Percentiles rank a stretch among this genome's conserved stretches.
Conservation (phyloP, 345 rosid genomes). For the Abelmoschus esculentus region DNA sequence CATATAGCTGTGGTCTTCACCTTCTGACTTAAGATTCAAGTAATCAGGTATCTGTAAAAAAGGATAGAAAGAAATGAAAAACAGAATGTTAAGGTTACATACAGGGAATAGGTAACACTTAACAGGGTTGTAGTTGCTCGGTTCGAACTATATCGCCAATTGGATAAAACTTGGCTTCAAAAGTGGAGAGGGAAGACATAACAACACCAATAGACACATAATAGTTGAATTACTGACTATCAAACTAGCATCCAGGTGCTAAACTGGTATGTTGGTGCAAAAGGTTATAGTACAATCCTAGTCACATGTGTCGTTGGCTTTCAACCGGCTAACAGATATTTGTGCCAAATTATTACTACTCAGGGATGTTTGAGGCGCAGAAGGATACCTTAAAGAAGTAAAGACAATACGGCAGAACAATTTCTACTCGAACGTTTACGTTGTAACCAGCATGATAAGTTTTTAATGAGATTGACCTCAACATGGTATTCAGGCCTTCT, state of each 20-base stretch:
- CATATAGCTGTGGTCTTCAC: slow-evolving; percentile 25
- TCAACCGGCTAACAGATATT: background rate
- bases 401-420: background rate
- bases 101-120: background rate
- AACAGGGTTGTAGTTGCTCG: background rate
- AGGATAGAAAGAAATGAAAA: background rate
- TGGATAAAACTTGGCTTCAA: background rate
- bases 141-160: background rate
- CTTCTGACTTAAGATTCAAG: slow-evolving; percentile 37
- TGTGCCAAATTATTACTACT: background rate
- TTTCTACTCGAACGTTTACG: background rate
- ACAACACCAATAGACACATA: background rate
- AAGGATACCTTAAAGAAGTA: slow-evolving; percentile 4
- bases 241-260: background rate
- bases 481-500: background rate
- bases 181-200: background rate
- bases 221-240: background rate
- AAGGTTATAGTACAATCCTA: background rate
- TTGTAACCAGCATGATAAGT: background rate
- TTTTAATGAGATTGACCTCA: slow-evolving; percentile 10
- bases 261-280: background rate
- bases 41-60: slow-evolving; percentile 36
- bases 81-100: slow-evolving; percentile 2
- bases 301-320: background rate
- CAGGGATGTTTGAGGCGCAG: background rate